Conservation (phyloP, 1,139 yeast species). For the Torulaspora pretoriensis region DNA sequence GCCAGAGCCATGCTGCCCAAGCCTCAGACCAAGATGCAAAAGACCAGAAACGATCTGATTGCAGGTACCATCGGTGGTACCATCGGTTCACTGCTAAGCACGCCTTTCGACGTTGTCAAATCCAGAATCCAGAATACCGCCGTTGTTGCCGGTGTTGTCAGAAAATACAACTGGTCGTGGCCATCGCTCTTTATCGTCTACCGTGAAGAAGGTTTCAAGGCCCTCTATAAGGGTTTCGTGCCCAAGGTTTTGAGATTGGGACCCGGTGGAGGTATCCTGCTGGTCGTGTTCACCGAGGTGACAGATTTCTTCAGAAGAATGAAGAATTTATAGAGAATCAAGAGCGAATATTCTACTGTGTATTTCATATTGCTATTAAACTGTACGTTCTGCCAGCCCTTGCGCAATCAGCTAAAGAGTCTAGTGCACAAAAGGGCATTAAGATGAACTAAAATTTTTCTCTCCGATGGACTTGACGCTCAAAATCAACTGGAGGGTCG, state of each 20-base stretch:
- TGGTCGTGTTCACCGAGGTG: conserved; percentile 90
- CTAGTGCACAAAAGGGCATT: conserved; percentile 49
- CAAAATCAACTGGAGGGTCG: conserved; percentile 31
- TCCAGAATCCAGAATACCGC: conserved; percentile 92
- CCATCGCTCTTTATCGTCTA: conserved; percentile 75
- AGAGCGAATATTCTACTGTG: conserved; percentile 1
- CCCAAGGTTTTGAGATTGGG: conserved; percentile 97
- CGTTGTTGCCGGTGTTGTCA: conserved; percentile 53
- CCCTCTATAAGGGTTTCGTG: conserved; percentile 89
- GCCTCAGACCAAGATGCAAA: conserved; percentile 63
- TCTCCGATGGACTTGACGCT: conserved; percentile 69
- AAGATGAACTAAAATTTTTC: conserved; percentile 55
- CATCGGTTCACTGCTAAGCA: conserved; percentile 85
- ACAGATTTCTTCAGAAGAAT: conserved; percentile 83
- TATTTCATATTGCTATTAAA: not conserved
- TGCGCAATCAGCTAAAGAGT: conserved; percentile 31
- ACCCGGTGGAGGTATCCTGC: conserved; percentile 97
- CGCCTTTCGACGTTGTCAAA: conserved; percentile 97
- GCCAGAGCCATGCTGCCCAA: conserved; percentile 74
- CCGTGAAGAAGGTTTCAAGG: conserved; percentile 84
- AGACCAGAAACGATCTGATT: conserved; percentile 79
- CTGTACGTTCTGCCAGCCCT: conserved; percentile 65
- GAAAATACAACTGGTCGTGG: conserved; percentile 87
- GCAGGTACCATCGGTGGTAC: conserved; percentile 98
- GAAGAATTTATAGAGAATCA: conserved; percentile 14